Conservation (phyloP, 139 green algal genomes). For the Desmodesmus armatus region DNA sequence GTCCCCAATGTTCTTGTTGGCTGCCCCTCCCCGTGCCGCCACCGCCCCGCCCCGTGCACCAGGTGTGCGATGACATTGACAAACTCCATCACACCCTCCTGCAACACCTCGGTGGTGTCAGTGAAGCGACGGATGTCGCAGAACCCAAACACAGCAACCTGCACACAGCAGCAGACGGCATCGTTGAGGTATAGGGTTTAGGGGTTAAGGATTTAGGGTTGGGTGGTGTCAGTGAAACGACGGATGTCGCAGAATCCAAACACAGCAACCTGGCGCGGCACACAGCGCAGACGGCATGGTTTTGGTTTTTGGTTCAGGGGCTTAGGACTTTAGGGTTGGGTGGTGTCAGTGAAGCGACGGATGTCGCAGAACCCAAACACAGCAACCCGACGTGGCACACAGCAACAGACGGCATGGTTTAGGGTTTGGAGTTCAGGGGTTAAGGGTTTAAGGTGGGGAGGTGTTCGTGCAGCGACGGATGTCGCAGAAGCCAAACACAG, state of each 20-base stretch:
- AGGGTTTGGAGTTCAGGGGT: too few relatives aligned
- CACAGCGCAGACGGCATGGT: too few relatives aligned
- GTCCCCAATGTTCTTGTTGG: conserved; percentile 99
- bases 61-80: conserved; percentile 97
- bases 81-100: conserved; percentile 98
- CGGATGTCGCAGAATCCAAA: conserved; percentile 99
- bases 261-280: conserved; percentile 76
- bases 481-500: conserved; percentile 98
- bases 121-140: conserved; percentile 98
- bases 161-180: background rate
- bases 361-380: conserved; percentile 99
- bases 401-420: too few relatives aligned
- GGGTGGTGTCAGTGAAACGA: conserved; percentile 95
- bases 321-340: too few relatives aligned
- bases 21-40: conserved; percentile 75
- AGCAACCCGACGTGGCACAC: conserved; percentile 53
- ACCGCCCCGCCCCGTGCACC: conserved; percentile 90
- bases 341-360: conserved; percentile 94
- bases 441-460: too few relatives aligned
- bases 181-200: too few relatives aligned
- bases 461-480: conserved; percentile 96
- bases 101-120: conserved; percentile 94
- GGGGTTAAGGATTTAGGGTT: too few relatives aligned
- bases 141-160: conserved; percentile 94
- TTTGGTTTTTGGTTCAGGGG: too few relatives aligned